Evolutionary conservation across 129 eudicot species (phyloP), one percentile per base, ranked within the genome.

Genomic region (Chrysanthemum lavandulifolium): DNA sequence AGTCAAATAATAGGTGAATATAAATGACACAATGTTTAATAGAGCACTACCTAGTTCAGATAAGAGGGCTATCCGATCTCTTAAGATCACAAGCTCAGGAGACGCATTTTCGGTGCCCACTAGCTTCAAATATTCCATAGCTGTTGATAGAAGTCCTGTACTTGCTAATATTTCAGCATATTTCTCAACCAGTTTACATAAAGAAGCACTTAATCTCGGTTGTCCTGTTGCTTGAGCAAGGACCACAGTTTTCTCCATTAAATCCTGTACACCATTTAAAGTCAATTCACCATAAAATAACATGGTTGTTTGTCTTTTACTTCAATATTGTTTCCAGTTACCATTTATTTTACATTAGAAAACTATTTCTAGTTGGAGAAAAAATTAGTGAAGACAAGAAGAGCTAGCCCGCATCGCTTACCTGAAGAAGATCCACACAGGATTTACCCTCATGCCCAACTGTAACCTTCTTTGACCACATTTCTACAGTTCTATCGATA

Each of bases 101-200:
- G 97, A 86, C 77, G 86, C 71, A 58, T 88, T 90, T 71, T 86
- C 87, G 16, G 83, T 81, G 16, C 90, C 96, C 65, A 88, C 64
- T 52, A 91, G 88, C 54, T 91, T 86, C 70, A 91, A 69, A 72
- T 84, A 91, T 61, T 86, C 86, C 96, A 88, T 88, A 1, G 97
- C 96, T 53, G 96, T 84, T 33, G 85, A 76, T 76, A 91, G 64
- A 72, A 80, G 95, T 69, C 97, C 97, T 76, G 88, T 96, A 77
- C 92, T 91, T 73, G 92, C 92, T 77, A 91, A 83, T 62, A 91
- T 91, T 69, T 91, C 97, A 68, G 90, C 92, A 84, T 91, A 88
- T 73, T 88, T 86, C 83, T 91, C 97, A 71, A 86, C 92, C 61
- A 91, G 92, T 68, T 82, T 87, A 77, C 88, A 88, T 64, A 91